These are phyloP conservation scores for Cladorrhinum sp. DNA, from an alignment of 2,329 filamentous ascomycete genomes.

Conservation along the genomic window DNA sequence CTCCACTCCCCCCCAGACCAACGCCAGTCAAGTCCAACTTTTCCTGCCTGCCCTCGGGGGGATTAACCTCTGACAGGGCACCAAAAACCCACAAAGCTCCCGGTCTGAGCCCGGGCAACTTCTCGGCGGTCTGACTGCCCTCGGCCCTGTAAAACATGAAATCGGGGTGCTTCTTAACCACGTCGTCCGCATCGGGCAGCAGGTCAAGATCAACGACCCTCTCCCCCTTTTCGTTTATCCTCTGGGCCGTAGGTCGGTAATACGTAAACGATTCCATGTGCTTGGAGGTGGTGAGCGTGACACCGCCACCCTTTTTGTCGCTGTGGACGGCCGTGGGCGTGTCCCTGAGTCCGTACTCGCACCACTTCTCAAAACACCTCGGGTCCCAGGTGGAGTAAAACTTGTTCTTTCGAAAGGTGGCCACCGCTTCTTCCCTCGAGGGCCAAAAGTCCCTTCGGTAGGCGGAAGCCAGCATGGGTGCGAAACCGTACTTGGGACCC, in stretches of 20 bases:
- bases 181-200: constrained; percentile 46
- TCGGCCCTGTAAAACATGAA: constrained; percentile 68
- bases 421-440: constrained; percentile 64
- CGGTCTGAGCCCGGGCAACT: constrained; percentile 61
- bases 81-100: constrained; percentile 70
- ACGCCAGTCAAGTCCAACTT: constrained; percentile 64
- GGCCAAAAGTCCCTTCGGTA: constrained; percentile 80
- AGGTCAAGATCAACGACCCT: constrained; percentile 39
- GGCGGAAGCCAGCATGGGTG: constrained; percentile 59
- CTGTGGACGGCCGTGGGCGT: constrained; percentile 60
- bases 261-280: constrained; percentile 86
- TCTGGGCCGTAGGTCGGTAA: constrained; percentile 56
- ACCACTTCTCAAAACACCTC: constrained; percentile 72
- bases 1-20: constrained; percentile 66
- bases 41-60: constrained; percentile 46
- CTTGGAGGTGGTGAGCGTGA: constrained; percentile 74
- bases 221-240: constrained; percentile 11
- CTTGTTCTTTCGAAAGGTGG: constrained; percentile 62
- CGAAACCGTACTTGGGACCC: constrained; percentile 35
- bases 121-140: constrained; percentile 51
- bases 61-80: constrained; percentile 54
- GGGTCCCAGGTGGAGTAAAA: constrained; percentile 85
- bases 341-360: constrained; percentile 71
- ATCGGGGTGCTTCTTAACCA: constrained; percentile 33
- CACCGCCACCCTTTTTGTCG: constrained; percentile 44